Evolutionary conservation across 148 eudicot genomes (phyloP).

Genomic region (Vaccinium myrtillus): DNA sequence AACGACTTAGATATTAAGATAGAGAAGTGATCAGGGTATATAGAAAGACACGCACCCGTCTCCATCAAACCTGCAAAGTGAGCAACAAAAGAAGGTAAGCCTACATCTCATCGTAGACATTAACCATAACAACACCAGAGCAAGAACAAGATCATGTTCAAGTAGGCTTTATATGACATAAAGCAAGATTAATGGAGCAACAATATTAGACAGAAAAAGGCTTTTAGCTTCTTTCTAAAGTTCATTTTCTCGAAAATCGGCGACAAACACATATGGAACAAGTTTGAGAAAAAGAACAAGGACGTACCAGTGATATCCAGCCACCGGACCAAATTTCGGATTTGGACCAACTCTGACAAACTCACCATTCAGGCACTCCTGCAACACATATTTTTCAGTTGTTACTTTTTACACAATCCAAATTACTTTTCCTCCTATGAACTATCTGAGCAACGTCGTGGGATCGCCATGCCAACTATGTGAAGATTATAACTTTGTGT

Average conservation of each 20-base stretch:
- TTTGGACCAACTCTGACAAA: conserved; percentile 99
- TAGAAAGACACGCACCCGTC: conserved; percentile 71
- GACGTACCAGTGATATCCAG: conserved; percentile 90
- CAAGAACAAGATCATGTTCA: not conserved
- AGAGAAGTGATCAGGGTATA: not conserved
- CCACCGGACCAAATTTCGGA: conserved; percentile 82
- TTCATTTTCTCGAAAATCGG: not conserved
- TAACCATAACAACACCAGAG: not conserved
- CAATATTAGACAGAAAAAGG: not conserved
- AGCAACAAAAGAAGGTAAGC: conserved; percentile 10
- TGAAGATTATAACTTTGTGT: not conserved
- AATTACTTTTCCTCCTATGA: no score
- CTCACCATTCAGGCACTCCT: conserved; percentile 97
- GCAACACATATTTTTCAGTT: conserved; percentile 14
- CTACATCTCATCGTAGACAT: not conserved
- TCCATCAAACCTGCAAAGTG: conserved; percentile 90
- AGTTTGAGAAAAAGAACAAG: not conserved
- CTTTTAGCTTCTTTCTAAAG: not conserved
- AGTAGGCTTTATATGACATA: not conserved
- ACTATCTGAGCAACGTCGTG: no score
- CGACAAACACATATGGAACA: not conserved
- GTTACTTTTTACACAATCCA: no score
- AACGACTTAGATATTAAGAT: not conserved
- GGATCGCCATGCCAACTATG: no score
- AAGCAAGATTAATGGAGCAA: not conserved